A percentile compares a stretch with the other conserved stretches of the same genome.
These are phyloP conservation scores for Syzygium syzygioides DNA, from an alignment of 441 rosid species.

Conservation along the genomic window DNA sequence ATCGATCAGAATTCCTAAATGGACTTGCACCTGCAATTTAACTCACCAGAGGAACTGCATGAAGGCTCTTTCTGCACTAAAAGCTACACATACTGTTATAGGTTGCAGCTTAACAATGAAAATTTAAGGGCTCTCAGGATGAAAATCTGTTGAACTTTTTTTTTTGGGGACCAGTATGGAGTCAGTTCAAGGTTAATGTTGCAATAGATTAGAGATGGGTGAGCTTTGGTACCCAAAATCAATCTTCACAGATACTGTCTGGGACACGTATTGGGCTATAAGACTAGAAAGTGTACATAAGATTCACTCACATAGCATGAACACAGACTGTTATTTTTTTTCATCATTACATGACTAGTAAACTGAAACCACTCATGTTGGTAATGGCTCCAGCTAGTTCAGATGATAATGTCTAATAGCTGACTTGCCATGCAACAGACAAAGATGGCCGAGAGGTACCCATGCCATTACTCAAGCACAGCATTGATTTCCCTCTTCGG, in stretches of 20 bases:
- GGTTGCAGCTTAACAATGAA: not conserved
- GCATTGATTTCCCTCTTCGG: slow-evolving; percentile 14
- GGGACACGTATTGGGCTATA: not conserved
- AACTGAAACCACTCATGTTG: not conserved
- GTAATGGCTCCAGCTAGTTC: not conserved
- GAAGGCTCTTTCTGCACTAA: not conserved
- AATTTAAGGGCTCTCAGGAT: not conserved
- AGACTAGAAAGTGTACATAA: not conserved
- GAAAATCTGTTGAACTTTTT: not conserved
- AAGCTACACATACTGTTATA: not conserved
- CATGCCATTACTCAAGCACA: slow-evolving; percentile 16
- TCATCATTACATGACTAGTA: not conserved
- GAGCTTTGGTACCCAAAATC: not conserved
- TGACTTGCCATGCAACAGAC: slow-evolving; percentile 7
- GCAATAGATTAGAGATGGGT: not conserved
- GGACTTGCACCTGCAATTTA: not conserved
- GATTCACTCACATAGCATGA: not conserved
- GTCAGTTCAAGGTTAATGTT: not conserved
- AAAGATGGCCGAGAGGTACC: slow-evolving; percentile 12
- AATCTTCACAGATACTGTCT: not conserved
- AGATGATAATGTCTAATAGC: not conserved
- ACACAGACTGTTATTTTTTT: not conserved
- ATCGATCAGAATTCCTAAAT: not conserved
- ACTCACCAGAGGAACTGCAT: not conserved
- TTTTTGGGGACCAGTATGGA: not conserved